Base-by-base conservation (phyloP, 2,329 filamentous ascomycete genomes). In the Cercospora brassicicola region DNA sequence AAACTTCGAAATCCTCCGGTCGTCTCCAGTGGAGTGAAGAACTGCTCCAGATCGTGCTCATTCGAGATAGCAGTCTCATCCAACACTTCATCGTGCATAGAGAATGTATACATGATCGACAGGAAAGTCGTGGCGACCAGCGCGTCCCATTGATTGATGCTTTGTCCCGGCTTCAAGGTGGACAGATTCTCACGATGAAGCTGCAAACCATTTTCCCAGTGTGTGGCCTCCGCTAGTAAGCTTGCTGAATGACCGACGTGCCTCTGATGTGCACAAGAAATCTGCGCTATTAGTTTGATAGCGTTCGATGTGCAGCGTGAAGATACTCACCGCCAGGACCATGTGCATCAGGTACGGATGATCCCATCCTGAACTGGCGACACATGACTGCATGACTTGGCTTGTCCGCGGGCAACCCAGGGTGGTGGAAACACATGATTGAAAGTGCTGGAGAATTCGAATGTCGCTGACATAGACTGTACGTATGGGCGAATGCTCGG, bases 291-390 rank as follows among this genome's bases (percentile, higher is more conserved):
- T 15, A 57, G 28, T 23, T 9, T 2, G 6, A 3, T 15, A n/a
- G 28, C 4, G 8, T 26, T 4, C 13, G 30, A 33, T 9, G 28
- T 57, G 28, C 9, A 13, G 18, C 18, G n/a, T 65, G 11, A 13
- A 68, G 64, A 36, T 64, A 69, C 73, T 28, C 59, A 73, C 69
- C 10, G 73, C 73, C 11, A 74, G 61, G 13, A 69, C 60, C 67
- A 74, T 67, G 36, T 73, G 71, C 70, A 72, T 74, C 2, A 74
- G 65, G 18, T 68, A 70, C 2, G 70, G 67, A 53, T 67, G 55
- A n/a, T 65, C 33, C 70, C 72, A 74, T 18, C 67, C 69, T 23
- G 63, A 48, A 10, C 63, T 66, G 13, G 62, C 59, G 3, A 72
- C 70, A 23, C 67, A 61, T 28, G 36, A 15, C 15, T 70, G 70